Evolutionary conservation across 495 filamentous ascomycete species (phyloP).

Genomic region (Neurospora africana): DNA sequence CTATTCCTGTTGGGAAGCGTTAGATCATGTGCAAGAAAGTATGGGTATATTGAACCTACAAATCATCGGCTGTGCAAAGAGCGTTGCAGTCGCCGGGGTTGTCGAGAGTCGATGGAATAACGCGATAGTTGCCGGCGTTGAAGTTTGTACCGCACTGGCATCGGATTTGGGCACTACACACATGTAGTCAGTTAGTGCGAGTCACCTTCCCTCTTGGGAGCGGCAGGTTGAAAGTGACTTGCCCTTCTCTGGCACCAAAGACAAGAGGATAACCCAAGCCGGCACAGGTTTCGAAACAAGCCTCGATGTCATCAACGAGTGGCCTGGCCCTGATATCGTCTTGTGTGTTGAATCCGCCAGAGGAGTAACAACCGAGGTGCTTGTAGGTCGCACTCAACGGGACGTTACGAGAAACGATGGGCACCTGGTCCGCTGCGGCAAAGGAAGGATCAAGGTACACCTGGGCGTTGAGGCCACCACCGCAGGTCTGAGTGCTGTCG

Average conservation of each 20-base stretch:
- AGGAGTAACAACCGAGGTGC: slow-evolving; percentile 7
- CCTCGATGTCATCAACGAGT: background rate
- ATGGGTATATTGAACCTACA: background rate
- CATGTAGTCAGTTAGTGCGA: background rate
- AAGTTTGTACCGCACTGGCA: slow-evolving; percentile 8
- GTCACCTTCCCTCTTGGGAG: background rate
- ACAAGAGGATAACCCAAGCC: slow-evolving; percentile 8
- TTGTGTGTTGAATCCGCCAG: background rate
- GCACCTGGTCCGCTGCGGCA: background rate
- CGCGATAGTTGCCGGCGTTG: background rate
- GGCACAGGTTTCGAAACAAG: slow-evolving; percentile 3
- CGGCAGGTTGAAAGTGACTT: background rate
- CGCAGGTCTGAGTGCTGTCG: slow-evolving; percentile 8
- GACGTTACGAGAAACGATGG: background rate
- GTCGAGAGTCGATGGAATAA: background rate
- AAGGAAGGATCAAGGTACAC: slow-evolving; percentile 14
- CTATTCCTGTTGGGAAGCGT: background rate
- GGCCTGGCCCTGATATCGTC: background rate
- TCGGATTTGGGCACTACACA: background rate
- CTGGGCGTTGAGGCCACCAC: slow-evolving; percentile 4
- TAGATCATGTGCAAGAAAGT: no score
- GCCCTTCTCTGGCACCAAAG: background rate
- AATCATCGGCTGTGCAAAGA: background rate
- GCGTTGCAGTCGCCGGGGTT: background rate
- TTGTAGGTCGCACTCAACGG: background rate